phyloP scores from a whole-genome alignment of 176 grass and related monocot genomes.

The Musa acuminata region DNA sequence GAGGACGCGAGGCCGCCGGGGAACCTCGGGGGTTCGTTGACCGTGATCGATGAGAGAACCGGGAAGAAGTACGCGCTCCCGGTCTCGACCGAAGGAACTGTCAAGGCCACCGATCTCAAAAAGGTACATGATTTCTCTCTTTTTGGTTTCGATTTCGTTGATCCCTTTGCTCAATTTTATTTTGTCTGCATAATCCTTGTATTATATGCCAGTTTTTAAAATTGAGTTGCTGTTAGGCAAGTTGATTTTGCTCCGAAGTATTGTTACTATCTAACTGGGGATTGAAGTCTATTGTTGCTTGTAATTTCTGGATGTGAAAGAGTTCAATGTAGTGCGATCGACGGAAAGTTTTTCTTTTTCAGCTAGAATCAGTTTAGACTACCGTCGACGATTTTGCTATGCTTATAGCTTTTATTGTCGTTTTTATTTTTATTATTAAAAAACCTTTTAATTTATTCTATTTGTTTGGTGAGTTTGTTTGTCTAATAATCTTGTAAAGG shows the following conservation, averaged over 20 bases:
- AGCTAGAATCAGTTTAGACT: too few species aligned
- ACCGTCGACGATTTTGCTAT: too few species aligned
- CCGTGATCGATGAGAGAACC: conserved; percentile 56
- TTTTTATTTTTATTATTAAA: background rate
- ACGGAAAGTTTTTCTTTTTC: background rate
- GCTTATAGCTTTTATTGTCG: too few species aligned
- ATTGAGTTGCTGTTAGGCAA: background rate
- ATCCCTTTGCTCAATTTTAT: background rate
- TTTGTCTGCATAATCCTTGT: too few species aligned
- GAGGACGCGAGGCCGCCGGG: conserved; percentile 11
- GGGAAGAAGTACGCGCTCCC: conserved; percentile 52
- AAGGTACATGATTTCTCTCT: conserved; percentile 35
- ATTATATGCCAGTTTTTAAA: too few species aligned
- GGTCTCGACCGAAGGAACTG: conserved; percentile 64
- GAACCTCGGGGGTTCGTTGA: conserved; percentile 41
- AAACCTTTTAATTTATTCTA: background rate
- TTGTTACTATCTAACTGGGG: background rate
- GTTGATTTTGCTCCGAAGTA: background rate
- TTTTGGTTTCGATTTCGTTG: background rate
- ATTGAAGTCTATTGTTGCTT: background rate
- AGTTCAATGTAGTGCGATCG: background rate
- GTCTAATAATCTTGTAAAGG: background rate
- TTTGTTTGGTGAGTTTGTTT: background rate
- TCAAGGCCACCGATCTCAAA: conserved; percentile 77
- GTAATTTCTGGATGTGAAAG: background rate